These are phyloP conservation scores for Moniliella sp. DNA, from an alignment of 1,284 basidiomycete species.

Conservation along the genomic window DNA sequence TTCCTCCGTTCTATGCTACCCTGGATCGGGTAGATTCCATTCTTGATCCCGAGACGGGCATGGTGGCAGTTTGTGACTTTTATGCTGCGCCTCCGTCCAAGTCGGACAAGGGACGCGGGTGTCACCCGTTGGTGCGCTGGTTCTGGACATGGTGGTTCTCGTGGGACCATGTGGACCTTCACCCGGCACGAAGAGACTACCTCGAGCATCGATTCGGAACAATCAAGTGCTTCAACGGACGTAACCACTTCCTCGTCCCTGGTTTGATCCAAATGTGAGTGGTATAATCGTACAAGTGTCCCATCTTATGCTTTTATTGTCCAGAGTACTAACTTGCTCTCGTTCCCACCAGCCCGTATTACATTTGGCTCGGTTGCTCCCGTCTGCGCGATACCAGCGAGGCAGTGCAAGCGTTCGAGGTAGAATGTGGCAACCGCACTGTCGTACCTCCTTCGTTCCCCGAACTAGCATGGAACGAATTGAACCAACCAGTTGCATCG, in stretches of 20 bases:
- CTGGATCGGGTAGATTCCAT: constrained; percentile 52
- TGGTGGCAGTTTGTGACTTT: constrained; percentile 57
- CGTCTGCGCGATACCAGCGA: constrained; percentile 46
- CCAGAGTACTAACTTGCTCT: constrained; percentile 7
- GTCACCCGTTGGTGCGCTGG: constrained; percentile 52
- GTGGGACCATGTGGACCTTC: constrained; percentile 53
- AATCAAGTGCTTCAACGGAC: constrained; percentile 44
- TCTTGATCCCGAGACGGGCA: constrained; percentile 46
- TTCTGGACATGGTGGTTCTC: constrained; percentile 50
- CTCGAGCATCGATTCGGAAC: constrained; percentile 63
- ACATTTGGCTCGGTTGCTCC: constrained; percentile 57
- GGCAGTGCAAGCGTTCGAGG: constrained; percentile 47
- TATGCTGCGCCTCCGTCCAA: constrained; percentile 46
- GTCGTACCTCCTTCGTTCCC: constrained; percentile 30
- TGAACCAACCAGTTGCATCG: too few relatives aligned
- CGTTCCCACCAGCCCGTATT: constrained; percentile 41
- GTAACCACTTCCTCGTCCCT: constrained; percentile 51
- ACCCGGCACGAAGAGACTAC: constrained; percentile 48
- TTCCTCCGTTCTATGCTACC: constrained; percentile 49
- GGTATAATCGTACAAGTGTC: too few relatives aligned
- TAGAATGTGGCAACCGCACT: constrained; percentile 46
- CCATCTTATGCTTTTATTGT: constrained; percentile 13
- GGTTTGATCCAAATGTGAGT: constrained; percentile 47
- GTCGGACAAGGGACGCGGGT: constrained; percentile 15
- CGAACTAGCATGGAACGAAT: constrained; percentile 11